Evolutionary conservation across 495 filamentous ascomycete genomes (phyloP).

Genomic region (Penicillium cataractarum): DNA sequence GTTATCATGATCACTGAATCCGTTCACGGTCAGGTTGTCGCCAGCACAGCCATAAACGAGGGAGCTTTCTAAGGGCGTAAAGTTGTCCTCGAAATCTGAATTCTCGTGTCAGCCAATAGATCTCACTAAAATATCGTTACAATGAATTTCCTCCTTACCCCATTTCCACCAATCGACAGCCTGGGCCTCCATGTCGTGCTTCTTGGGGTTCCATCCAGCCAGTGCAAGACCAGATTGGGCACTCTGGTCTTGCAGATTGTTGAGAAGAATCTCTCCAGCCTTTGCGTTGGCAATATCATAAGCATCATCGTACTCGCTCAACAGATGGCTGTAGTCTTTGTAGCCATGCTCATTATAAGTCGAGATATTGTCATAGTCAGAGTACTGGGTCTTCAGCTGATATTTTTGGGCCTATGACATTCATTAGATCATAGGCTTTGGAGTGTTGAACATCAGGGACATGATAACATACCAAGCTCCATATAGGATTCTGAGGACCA

Average conservation of each 20-base stretch:
- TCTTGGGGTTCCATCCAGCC: constrained; percentile 64
- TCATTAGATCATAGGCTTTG: not conserved
- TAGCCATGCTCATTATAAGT: constrained; percentile 24
- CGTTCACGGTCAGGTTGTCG: constrained; percentile 51
- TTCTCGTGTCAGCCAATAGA: constrained; percentile 17
- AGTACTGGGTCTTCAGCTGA: constrained; percentile 21
- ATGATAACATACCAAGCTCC: constrained; percentile 12
- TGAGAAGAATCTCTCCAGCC: constrained; percentile 44
- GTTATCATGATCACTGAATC: constrained; percentile 62
- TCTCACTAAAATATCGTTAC: constrained; percentile 5
- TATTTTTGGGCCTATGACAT: constrained; percentile 14
- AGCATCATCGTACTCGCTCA: constrained; percentile 15
- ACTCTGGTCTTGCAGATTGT: constrained; percentile 66
- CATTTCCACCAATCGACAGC: constrained; percentile 68
- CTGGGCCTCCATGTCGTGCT: constrained; percentile 58
- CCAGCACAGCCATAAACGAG: constrained; percentile 48
- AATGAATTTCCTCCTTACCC: constrained; percentile 31
- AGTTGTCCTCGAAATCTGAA: constrained; percentile 59
- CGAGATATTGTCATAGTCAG: constrained; percentile 20
- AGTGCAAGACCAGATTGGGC: constrained; percentile 61
- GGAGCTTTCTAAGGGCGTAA: constrained; percentile 50
- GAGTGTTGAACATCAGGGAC: not conserved
- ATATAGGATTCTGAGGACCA: constrained; percentile 25
- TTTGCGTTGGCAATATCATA: constrained; percentile 17
- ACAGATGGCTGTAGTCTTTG: constrained; percentile 15